Conservation (phyloP, 2,329 filamentous ascomycete genomes). For the Pseudogymnoascus sp. region DNA sequence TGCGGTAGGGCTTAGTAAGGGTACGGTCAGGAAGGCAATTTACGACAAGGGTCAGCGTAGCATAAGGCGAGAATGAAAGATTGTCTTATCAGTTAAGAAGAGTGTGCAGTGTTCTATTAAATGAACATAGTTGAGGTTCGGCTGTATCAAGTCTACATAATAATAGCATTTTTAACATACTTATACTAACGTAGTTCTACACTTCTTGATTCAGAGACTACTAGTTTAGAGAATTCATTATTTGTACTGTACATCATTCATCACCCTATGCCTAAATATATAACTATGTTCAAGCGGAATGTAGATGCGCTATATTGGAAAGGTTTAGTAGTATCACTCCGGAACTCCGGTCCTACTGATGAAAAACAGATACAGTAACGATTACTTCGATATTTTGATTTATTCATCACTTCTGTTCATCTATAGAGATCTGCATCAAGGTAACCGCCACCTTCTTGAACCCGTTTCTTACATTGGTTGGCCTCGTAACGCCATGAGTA, state of each 20-base stretch:
- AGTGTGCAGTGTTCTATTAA: background rate
- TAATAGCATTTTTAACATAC: background rate
- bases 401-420: background rate
- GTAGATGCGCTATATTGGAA: background rate
- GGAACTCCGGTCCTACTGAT: background rate
- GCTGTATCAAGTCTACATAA: background rate
- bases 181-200: background rate
- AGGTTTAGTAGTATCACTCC: background rate
- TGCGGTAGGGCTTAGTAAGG: constrained; percentile 8
- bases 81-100: background rate
- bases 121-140: background rate
- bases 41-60: constrained; percentile 10
- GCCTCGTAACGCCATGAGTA: background rate
- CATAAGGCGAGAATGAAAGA: background rate
- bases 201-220: background rate
- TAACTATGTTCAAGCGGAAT: background rate
- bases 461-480: background rate
- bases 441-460: background rate
- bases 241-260: no score
- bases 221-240: background rate
- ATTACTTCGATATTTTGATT: background rate
- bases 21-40: constrained; percentile 9
- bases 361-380: background rate
- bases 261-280: background rate
- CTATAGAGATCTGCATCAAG: background rate